These are phyloP conservation scores for Barnettozyma hawaiiensis DNA, from an alignment of 1,139 yeast species.

Conservation along the genomic window DNA sequence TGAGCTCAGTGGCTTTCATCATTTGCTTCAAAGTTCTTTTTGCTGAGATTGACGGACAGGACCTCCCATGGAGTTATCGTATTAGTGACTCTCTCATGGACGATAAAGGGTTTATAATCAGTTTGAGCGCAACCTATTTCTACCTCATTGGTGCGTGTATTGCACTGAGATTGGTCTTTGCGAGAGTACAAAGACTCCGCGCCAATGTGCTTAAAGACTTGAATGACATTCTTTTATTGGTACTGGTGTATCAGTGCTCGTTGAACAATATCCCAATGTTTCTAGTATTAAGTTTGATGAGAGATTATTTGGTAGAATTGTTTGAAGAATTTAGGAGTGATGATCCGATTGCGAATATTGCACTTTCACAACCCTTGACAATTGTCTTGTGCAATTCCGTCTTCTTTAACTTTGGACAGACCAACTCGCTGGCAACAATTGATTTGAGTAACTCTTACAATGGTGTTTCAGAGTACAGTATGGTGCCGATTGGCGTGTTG, in stretches of 20 bases:
- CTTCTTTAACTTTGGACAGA: constrained; percentile 84
- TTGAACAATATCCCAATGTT: constrained; percentile 67
- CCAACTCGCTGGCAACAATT: constrained; percentile 86
- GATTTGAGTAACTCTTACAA: constrained; percentile 90
- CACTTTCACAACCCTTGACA: constrained; percentile 18
- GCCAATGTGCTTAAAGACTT: constrained; percentile 29
- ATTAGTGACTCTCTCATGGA: constrained; percentile 3
- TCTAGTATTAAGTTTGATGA: constrained; percentile 41
- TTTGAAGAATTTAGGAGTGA: constrained; percentile 4
- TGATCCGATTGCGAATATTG: constrained; percentile 8
- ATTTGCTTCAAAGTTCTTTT: constrained; percentile 5
- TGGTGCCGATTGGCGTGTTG: constrained; percentile 67
- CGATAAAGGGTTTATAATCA: not conserved
- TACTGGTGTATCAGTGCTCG: constrained; percentile 67
- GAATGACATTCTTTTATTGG: constrained; percentile 41
- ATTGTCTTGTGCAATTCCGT: constrained; percentile 60
- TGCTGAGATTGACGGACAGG: constrained; percentile 10
- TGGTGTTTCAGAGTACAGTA: constrained; percentile 67
- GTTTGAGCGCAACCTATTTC: constrained; percentile 21
- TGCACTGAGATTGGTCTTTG: constrained; percentile 7
- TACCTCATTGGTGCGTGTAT: constrained; percentile 7
- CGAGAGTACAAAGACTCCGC: constrained; percentile 7
- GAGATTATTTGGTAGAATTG: constrained; percentile 22
- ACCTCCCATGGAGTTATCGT: constrained; percentile 6
- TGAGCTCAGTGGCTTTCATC: not conserved